Conservation (phyloP, 495 filamentous ascomycete genomes). For the Trichocladium uniseriatum region DNA sequence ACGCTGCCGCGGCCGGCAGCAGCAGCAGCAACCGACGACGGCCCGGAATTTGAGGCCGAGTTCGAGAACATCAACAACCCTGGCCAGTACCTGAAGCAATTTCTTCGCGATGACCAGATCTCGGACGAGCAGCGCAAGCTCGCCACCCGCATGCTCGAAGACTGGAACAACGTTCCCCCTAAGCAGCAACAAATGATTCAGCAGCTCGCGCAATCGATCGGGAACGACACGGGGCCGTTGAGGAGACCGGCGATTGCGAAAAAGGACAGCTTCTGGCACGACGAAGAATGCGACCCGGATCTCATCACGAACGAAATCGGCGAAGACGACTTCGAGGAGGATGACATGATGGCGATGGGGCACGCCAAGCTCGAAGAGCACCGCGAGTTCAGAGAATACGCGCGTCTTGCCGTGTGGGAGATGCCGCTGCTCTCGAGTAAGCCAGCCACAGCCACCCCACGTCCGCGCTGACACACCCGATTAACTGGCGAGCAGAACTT, state of each 20-base stretch:
- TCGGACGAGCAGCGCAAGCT: conserved; percentile 2
- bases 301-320: conserved; percentile 31
- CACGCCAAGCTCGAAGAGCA: conserved; percentile 85
- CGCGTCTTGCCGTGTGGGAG: conserved; percentile 85
- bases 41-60: conserved; percentile 3
- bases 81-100: conserved; percentile 13
- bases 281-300: conserved; percentile 35
- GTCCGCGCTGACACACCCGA: neutral
- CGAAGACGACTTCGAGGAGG: conserved; percentile 46
- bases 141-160: conserved; percentile 5
- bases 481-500: conserved; percentile 46
- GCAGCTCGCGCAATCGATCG: conserved; percentile 6
- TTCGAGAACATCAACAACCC: conserved; percentile 9
- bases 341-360: conserved; percentile 71
- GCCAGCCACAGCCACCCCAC: conserved; percentile 20
- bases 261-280: conserved; percentile 30
- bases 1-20: conserved; percentile 22
- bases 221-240: neutral
- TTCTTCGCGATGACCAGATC: conserved; percentile 1
- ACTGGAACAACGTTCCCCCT: conserved; percentile 11
- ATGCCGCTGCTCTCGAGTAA: conserved; percentile 84
- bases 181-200: conserved; percentile 7
- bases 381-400: conserved; percentile 81
- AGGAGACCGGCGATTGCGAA: conserved; percentile 6
- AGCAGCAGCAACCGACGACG: conserved; percentile 7